A percentile compares a stretch with the other conserved stretches of the same genome.
phyloP scores from a whole-genome alignment of 805 yeast genomes.

The Candida pseudoglaebosa region DNA sequence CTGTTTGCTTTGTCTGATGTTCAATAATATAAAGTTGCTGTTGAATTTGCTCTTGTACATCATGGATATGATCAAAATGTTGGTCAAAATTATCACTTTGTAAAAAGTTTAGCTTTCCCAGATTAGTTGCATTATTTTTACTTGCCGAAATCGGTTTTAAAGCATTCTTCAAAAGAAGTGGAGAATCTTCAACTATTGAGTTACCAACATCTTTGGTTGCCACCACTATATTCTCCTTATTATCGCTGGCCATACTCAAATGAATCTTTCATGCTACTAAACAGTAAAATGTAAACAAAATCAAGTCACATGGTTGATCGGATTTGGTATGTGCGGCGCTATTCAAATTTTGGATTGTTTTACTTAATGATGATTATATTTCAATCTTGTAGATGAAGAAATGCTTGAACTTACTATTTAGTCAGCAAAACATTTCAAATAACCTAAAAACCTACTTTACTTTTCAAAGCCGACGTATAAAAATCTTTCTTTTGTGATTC shows the following conservation, averaged over 20 bases:
- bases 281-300: conserved; percentile 3
- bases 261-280: neutral
- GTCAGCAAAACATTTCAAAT: neutral
- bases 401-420: neutral
- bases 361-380: no score
- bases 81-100: conserved; percentile 32
- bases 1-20: conserved; percentile 31
- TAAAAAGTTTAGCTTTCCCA: conserved; percentile 26
- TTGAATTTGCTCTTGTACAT: conserved; percentile 23
- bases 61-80: conserved; percentile 28
- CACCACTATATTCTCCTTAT: conserved; percentile 8
- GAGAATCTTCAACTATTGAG: conserved; percentile 1
- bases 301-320: neutral
- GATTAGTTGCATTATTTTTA: conserved; percentile 12
- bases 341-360: neutral
- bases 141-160: conserved; percentile 28
- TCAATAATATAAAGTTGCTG: conserved; percentile 28
- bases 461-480: conserved; percentile 48
- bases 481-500: conserved; percentile 48
- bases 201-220: neutral
- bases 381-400: no score
- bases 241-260: neutral
- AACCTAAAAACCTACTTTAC: conserved; percentile 48
- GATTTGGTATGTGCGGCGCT: neutral
- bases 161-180: conserved; percentile 9